Base-by-base conservation (phyloP, 2,329 filamentous ascomycete species). In the Pleomassaria siparia region DNA sequence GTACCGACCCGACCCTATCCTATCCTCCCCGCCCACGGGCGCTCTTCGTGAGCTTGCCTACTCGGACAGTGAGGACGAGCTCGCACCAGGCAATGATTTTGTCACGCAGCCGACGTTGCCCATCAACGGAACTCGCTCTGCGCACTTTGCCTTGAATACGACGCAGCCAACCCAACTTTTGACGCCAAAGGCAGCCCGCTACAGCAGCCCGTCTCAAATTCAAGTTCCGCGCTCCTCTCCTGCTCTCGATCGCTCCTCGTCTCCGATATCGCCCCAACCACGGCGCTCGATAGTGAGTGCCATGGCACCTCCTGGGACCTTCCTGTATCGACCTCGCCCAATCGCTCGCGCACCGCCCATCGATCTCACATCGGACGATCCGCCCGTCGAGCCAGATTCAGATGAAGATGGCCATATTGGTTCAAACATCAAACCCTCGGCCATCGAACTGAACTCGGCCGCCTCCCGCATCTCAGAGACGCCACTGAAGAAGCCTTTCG, bases 201-300 rank as follows among this genome's bases (percentile, higher is more conserved):
- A 62, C 22, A 58, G 59, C 33, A 46, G 55, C 16, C 32, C 53
- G 40, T 20, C 77, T 29, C 66, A 80, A 42, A 76, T 96, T 46
- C 91, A 96, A 69, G 91, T 96, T 2, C 85, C 87, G 24, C 89
- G 89, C n/a, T 96, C 91, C 2, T 96, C 92, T 1, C 91, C 91
- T 2, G 79, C 85, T 10, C 26, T 48, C 7, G 60, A 66, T 29
- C 64, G 59, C 35, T 46, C 54, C 21, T 58, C 63, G 9, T 80
- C 81, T 49, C 67, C 73, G 25, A 47, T 51, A 36, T 55, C 60
- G 16, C 62, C 52, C 18, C 55, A 53, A 43, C 51, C 60, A 43
- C 57, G 58, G 35, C 48, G 53, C 16, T 49, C 53, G 11, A 56
- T 86, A 35, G 81, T 80, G 18, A 84, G 77, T 52, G 72, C 82